Percentiles rank a stretch among this genome's conserved stretches.
Evolutionary conservation across 2,329 filamentous ascomycete species (phyloP).

Genomic region (Huntiella moniliformis): DNA sequence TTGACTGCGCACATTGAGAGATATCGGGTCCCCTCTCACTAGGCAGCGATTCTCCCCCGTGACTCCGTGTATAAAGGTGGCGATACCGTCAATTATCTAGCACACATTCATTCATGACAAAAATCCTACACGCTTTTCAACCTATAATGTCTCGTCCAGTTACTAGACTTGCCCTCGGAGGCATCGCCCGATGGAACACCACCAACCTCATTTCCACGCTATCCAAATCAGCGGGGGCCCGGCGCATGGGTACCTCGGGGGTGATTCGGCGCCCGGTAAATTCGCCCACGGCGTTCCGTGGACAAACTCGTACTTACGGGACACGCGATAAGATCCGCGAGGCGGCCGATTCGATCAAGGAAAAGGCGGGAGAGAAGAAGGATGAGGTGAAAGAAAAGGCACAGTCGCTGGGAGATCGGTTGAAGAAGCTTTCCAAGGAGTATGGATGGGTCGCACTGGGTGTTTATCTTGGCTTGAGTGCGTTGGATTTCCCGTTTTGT

Average conservation of each 20-base stretch:
- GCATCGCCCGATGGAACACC: background rate
- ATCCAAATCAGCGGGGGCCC: background rate
- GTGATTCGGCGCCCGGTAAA: background rate
- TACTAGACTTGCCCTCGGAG: background rate
- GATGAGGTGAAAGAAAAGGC: constrained; percentile 5
- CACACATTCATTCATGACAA: background rate
- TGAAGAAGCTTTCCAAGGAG: constrained; percentile 73
- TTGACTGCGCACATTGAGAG: too few species aligned
- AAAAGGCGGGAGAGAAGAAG: constrained; percentile 8
- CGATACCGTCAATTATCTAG: background rate
- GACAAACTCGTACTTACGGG: constrained; percentile 2
- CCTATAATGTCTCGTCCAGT: constrained; percentile 1
- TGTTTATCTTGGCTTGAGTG: constrained; percentile 71
- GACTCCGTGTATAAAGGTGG: background rate
- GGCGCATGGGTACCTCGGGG: too few species aligned
- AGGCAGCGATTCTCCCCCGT: too few species aligned
- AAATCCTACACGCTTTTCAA: background rate
- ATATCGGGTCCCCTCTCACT: too few species aligned
- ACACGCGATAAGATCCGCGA: constrained; percentile 4
- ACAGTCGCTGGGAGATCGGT: constrained; percentile 42
- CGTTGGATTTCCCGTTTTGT: constrained; percentile 86
- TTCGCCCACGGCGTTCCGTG: background rate
- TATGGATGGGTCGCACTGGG: constrained; percentile 89
- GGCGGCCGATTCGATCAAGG: constrained; percentile 6
- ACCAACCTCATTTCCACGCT: background rate